Evolutionary conservation across 2,329 filamentous ascomycete genomes (phyloP), one percentile per base, ranked within the genome.

Genomic region (Arthroderma uncinatum): DNA sequence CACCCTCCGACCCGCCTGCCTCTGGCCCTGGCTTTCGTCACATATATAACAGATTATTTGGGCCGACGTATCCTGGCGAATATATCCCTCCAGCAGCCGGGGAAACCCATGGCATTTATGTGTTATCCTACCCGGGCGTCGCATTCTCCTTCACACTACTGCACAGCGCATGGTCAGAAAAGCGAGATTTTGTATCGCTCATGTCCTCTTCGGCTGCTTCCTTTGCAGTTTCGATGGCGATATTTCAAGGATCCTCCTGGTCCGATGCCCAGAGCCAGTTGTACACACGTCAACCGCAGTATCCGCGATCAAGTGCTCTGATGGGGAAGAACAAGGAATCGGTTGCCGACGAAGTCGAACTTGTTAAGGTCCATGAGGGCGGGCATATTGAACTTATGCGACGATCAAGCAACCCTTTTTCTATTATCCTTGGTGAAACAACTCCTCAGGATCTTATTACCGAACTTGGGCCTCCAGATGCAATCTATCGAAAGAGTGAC

Each of bases 191-290:
- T 61, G 90, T 96, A 30, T 86, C 89, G 0, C 74, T 96, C 37
- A 79, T 97, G 14, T 90, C 89, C 0, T 88, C 89, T 0, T 82
- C 87, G 0, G 83, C 85, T 16, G 87, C 86, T 56, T 82, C 86
- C 53, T 81, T 86, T 5, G 91, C 92, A 1, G 85, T 80, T 0
- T 89, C 88, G 0, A 93, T 97, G 86, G 90, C 91, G 3, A 81
- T 98, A 3, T 98, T 95, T 68, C 85, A 82, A 64, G 93, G 93
- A 23, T 81, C 87, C 54, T 96, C 91, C 1, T 98, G 93, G 93
- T 82, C 89, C 0, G 87, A 94, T 64, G 86, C 86, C 10, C 82
- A 92, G 59, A 79, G 82, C 25, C 82, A 78, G 9, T 74, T 98
- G 0, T 97, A 90, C 78, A 88, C 84, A 0, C 84, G 85, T 62